Evolutionary conservation across 1,139 yeast species (phyloP), one percentile per base, ranked within the genome.

Genomic region (Blastobotrys malaysiensis): DNA sequence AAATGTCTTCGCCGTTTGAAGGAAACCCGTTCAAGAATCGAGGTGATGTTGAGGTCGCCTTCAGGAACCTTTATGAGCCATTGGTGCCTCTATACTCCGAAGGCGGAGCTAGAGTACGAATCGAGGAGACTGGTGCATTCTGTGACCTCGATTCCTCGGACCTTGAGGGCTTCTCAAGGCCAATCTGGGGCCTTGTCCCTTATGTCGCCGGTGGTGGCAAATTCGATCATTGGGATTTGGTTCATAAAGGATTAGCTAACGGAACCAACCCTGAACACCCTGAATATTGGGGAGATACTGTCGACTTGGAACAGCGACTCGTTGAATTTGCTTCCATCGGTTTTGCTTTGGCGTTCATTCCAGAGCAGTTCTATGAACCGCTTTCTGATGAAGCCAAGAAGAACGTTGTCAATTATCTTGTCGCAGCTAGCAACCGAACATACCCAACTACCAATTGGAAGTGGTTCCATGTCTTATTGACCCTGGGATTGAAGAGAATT

Each of bases 251-350:
- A 1, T 54, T 68, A 4, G 58, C 63, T 20, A 63, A 64, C 53
- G 72, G 72, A 2, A 61, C 69, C 16, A 59, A 69, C 50, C 69
- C 70, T 9, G 47, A 61, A 11, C 64, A 64, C 45, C 58, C 53
- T 5, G 71, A 67, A 46, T 69, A 62, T 55, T 69, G 71, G 71
- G 72, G 72, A 2, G 55, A 57, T 14, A 50, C 61, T 18, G 54
- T 39, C 1, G 43, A 20, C 14, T 54, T 51, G 43, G 64, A 63
- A 36, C 72, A 69, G 57, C 55, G 59, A 27, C 62, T 65, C 51
- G 72, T 69, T 5, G 72, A 69, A 50, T 52, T 66, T 50, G 72
- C 72, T 4, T 71, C 69, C 0, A 49, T 68, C 49, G 70, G 69
- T 1, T 65, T 58, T 55, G 68, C 69, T 4, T 52, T 69, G 48